Percentiles rank a stretch among this genome's conserved stretches.
phyloP scores from a whole-genome alignment of 176 grass and related monocot species.

The Eragrostis curvula region DNA sequence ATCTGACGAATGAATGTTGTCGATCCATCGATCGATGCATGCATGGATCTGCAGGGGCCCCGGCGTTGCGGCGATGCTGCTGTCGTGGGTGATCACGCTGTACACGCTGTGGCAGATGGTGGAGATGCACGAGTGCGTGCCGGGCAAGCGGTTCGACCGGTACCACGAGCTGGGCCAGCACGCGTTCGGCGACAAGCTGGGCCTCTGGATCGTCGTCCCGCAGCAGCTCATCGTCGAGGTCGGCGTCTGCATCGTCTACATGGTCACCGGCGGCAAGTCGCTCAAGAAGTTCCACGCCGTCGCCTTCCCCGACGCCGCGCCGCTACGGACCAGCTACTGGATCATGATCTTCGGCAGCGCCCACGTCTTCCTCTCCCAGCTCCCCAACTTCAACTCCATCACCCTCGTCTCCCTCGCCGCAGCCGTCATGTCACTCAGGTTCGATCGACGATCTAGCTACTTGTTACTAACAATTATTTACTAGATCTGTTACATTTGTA shows the following conservation, averaged over 20 bases:
- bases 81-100: slow-evolving; percentile 83
- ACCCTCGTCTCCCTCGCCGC: slow-evolving; percentile 54
- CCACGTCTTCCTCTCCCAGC: slow-evolving; percentile 59
- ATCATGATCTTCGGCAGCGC: slow-evolving; percentile 58
- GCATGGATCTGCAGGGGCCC: slow-evolving; percentile 52
- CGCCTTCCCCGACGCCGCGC: background rate
- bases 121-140: slow-evolving; percentile 92
- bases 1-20: too few relatives aligned
- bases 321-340: slow-evolving; percentile 44
- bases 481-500: background rate
- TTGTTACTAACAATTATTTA: background rate
- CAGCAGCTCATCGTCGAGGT: slow-evolving; percentile 76
- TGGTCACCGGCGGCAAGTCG: slow-evolving; percentile 76
- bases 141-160: slow-evolving; percentile 67
- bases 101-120: slow-evolving; percentile 99
- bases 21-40: too few relatives aligned
- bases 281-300: slow-evolving; percentile 60
- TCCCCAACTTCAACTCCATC: slow-evolving; percentile 81
- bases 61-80: slow-evolving; percentile 34
- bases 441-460: background rate
- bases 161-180: slow-evolving; percentile 80
- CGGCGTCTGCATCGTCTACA: slow-evolving; percentile 66
- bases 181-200: slow-evolving; percentile 62
- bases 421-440: slow-evolving; percentile 73
- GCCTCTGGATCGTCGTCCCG: slow-evolving; percentile 75